A percentile compares a stretch with the other conserved stretches of the same genome.
Conservation (phyloP, 208 protist species). For the Wallacemonas sp. region DNA sequence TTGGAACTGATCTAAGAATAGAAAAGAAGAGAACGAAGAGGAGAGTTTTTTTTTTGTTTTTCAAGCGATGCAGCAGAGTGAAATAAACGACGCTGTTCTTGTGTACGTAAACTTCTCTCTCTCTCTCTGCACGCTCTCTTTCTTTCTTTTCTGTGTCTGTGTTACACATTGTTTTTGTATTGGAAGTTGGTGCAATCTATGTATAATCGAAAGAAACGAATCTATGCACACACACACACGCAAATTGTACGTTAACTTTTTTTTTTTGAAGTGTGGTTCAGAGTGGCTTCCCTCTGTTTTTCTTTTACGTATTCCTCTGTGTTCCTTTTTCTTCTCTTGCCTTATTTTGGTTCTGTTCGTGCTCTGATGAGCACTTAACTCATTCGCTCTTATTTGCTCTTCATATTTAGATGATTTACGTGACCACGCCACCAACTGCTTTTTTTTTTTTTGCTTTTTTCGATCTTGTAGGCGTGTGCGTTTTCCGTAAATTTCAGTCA, state of each 20-base stretch:
- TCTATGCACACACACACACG: too few relatives aligned
- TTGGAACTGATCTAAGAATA: constrained; percentile 13
- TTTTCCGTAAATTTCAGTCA: too few relatives aligned
- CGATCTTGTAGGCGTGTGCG: too few relatives aligned
- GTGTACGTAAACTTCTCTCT: constrained; percentile 14
- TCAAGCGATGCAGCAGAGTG: not conserved
- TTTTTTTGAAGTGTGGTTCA: too few relatives aligned
- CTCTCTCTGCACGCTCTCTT: not conserved
- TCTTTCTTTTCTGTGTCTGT: constrained; percentile 4
- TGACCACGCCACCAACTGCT: not conserved
- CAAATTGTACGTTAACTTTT: too few relatives aligned
- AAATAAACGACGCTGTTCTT: too few relatives aligned
- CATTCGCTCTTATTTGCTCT: too few relatives aligned
- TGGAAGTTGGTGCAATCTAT: too few relatives aligned
- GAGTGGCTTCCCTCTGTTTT: not conserved
- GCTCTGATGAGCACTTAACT: not conserved
- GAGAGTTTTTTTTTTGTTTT: constrained; percentile 3
- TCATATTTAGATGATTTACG: too few relatives aligned
- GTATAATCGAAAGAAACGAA: too few relatives aligned
- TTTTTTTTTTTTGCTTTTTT: constrained; percentile 1
- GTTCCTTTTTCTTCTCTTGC: not conserved
- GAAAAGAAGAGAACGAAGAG: constrained; percentile 9
- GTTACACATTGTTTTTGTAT: too few relatives aligned
- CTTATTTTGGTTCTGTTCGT: not conserved
- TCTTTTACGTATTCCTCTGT: not conserved